Conservation (phyloP, 192 early-diverging fungal genomes). For the Podila verticillata region DNA sequence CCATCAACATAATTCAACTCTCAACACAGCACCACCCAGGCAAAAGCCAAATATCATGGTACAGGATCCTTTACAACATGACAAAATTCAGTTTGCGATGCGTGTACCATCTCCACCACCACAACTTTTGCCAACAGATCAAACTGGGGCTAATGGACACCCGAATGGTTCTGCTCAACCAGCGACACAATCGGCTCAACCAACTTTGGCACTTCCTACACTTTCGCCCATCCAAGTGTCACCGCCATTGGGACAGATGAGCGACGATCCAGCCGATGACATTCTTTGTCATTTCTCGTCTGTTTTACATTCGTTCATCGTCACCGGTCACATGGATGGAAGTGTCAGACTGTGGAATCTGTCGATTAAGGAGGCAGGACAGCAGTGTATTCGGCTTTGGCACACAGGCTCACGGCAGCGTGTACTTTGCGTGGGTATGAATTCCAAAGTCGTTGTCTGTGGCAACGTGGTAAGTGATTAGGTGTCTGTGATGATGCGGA, state of each 20-base stretch:
- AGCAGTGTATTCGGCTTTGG: constrained; percentile 53
- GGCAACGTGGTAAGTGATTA: constrained; percentile 35
- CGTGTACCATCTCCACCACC: neutral
- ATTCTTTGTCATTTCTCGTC: constrained; percentile 56
- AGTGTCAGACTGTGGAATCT: constrained; percentile 57
- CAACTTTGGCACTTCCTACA: neutral
- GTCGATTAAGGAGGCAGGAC: constrained; percentile 7
- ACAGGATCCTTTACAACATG: constrained; percentile 30
- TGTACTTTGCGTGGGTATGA: constrained; percentile 62
- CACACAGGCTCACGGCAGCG: constrained; percentile 50
- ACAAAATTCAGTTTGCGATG: constrained; percentile 20
- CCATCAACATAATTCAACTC: neutral
- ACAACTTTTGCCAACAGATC: too few species aligned
- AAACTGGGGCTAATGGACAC: neutral
- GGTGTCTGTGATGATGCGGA: neutral
- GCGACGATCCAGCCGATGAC: constrained; percentile 21
- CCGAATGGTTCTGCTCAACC: neutral
- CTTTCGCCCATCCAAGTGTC: too few species aligned
- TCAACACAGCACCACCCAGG: too few species aligned
- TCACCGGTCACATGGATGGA: constrained; percentile 59
- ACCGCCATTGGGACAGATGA: neutral
- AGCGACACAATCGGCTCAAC: neutral
- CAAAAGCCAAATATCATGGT: constrained; percentile 32
- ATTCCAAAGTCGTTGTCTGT: constrained; percentile 52
- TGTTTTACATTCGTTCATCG: constrained; percentile 39